These are phyloP conservation scores for Neofusicoccum parvum DNA, from an alignment of 2,329 filamentous ascomycete genomes.

Conservation along the genomic window DNA sequence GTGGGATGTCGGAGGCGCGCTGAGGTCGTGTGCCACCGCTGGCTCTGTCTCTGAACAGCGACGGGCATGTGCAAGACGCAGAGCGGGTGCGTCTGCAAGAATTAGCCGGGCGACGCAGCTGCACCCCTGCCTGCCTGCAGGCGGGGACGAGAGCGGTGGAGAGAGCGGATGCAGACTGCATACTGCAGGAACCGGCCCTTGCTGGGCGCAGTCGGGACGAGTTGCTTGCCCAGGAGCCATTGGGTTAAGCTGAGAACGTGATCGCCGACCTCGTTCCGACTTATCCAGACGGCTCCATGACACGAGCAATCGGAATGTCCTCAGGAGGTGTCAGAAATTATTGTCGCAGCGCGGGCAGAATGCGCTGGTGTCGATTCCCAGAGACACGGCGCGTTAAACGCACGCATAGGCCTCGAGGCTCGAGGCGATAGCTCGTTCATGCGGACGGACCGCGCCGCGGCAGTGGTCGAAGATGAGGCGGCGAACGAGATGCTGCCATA, in stretches of 20 bases:
- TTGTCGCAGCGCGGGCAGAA: neutral
- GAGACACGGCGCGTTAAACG: neutral
- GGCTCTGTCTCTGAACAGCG: neutral
- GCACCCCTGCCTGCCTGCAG: neutral
- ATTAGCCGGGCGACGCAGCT: conserved; percentile 1
- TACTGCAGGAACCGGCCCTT: conserved; percentile 15
- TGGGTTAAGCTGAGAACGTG: neutral
- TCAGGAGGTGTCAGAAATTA: neutral
- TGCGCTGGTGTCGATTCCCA: neutral
- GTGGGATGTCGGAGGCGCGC: neutral
- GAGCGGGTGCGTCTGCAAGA: neutral
- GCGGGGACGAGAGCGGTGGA: neutral
- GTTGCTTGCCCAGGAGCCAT: neutral
- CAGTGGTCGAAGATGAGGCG: neutral
- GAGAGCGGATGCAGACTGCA: neutral
- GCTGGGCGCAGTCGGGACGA: conserved; percentile 1
- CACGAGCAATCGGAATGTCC: neutral
- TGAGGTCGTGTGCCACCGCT: neutral
- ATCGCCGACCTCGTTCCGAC: conserved; percentile 3
- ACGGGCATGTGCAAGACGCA: conserved; percentile 5
- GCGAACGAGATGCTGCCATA: neutral
- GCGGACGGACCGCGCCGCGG: conserved; percentile 8
- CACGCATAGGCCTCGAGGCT: neutral
- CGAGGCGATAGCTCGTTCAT: neutral
- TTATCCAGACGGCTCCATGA: neutral